A percentile compares a stretch with the other conserved stretches of the same genome.
Conservation (phyloP, 108 stramenopile species). For the Nitzschia sp. region DNA sequence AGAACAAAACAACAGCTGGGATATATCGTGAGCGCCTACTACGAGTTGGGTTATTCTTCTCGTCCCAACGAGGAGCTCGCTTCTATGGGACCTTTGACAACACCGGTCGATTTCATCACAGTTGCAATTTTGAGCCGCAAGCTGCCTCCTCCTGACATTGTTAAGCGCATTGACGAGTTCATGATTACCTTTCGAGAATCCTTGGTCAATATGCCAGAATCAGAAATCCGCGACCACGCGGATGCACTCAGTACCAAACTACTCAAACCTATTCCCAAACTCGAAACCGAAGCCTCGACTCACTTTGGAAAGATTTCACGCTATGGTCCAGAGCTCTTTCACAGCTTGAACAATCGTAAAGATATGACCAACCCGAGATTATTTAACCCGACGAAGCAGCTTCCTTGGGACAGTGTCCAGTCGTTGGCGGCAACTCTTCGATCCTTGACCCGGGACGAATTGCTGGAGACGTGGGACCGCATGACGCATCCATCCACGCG, state of each 20-base stretch:
- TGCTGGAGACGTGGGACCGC: conserved; percentile 62
- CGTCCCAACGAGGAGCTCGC: conserved; percentile 1
- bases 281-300: conserved; percentile 55
- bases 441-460: conserved; percentile 43
- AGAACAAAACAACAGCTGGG: conserved; percentile 84
- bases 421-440: conserved; percentile 54
- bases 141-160: conserved; percentile 63
- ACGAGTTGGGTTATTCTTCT: conserved; percentile 64
- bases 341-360: background rate
- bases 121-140: conserved; percentile 77
- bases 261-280: conserved; percentile 77
- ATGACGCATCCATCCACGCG: conserved; percentile 54
- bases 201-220: conserved; percentile 61
- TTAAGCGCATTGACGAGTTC: conserved; percentile 79
- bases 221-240: conserved; percentile 67
- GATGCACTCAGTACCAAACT: conserved; percentile 67
- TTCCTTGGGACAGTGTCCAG: conserved; percentile 70
- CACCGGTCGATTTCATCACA: conserved; percentile 68
- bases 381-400: conserved; percentile 11
- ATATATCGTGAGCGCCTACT: conserved; percentile 75
- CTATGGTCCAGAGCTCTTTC: conserved; percentile 70
- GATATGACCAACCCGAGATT: background rate
- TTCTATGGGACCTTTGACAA: conserved; percentile 31
- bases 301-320: conserved; percentile 63
- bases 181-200: conserved; percentile 53